Base-by-base conservation (phyloP, 306 rosid species). In the Vicia sativa region DNA sequence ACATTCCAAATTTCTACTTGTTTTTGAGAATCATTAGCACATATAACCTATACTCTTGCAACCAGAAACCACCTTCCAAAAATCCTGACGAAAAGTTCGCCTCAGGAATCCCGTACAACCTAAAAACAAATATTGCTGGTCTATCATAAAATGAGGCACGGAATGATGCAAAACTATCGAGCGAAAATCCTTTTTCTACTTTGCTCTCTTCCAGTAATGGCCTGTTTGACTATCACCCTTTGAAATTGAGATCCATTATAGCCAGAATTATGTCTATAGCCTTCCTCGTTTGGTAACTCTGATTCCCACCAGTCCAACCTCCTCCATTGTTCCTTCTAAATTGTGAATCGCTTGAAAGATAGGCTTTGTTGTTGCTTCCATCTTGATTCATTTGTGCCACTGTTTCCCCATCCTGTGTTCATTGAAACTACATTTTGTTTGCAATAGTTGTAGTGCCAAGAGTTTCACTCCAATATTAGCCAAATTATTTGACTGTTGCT, bases 151-250 rank as follows among this genome's bases (percentile, higher is more conserved):
- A 49, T 55, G 15, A 21, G 75, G 54, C 63, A 52, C 38, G 5
- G 3, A 63, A 61, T 45, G 28, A 44, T 77, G 43, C 28, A 58
- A 13, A 52, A 57, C 70, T 78, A 74, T 73, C 65, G 74, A 38
- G 38, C 64, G 21, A 44, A 81, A 87, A 65, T 67, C 73, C 84
- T 78, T 81, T 77, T 80, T 58, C 62, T 79, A 26, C 80, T 64
- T 55, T 66, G 73, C 87, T 71, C 82, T 71, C 68, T 80, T 75
- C 89, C 83, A n/a, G n/a, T n/a, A 72, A 44, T 72, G 63, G 48
- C 67, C 79, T 4, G 72, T 74, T 78, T 77, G 83, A 67, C 49
- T 62, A 29, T 76, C 77, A 44, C 76, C 79, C 83, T 77, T 69
- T 42, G 83, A 74, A 65, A 74, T 48, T 83, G 81, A 63, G 81